These are phyloP conservation scores for Syzygium grande DNA, from an alignment of 345 rosid species.

Conservation along the genomic window DNA sequence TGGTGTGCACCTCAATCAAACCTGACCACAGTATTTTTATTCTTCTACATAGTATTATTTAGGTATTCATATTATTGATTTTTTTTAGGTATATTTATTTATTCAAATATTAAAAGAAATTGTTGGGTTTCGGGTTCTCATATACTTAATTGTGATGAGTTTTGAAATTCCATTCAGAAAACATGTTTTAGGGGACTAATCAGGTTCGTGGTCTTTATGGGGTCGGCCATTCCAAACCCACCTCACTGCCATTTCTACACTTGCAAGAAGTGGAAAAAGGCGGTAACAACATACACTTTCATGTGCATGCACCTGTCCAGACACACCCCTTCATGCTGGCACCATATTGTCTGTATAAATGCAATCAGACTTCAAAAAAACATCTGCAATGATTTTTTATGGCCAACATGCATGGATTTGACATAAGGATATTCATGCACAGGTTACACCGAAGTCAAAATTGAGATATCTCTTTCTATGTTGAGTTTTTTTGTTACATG, in stretches of 20 bases:
- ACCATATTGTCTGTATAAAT: neutral
- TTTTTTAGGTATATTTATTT: neutral
- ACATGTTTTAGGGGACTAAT: neutral
- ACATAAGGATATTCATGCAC: neutral
- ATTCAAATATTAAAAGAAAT: neutral
- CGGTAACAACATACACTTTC: neutral
- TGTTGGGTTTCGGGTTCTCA: neutral
- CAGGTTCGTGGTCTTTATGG: neutral
- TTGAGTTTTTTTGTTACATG: neutral
- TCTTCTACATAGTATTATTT: neutral
- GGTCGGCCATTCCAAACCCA: neutral
- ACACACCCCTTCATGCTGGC: neutral
- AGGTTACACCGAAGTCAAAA: neutral
- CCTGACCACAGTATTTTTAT: neutral
- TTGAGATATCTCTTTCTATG: neutral
- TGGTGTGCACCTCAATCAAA: neutral
- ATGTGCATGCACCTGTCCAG: neutral
- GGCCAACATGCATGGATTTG: neutral
- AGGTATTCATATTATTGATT: neutral
- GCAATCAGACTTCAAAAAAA: neutral
- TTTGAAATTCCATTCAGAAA: neutral
- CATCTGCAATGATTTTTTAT: neutral
- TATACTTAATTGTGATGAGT: neutral
- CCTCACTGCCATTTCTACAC: neutral
- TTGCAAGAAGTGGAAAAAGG: neutral